Conservation (phyloP, 2,329 filamentous ascomycete species). For the Scleromitrula shiraiana region DNA sequence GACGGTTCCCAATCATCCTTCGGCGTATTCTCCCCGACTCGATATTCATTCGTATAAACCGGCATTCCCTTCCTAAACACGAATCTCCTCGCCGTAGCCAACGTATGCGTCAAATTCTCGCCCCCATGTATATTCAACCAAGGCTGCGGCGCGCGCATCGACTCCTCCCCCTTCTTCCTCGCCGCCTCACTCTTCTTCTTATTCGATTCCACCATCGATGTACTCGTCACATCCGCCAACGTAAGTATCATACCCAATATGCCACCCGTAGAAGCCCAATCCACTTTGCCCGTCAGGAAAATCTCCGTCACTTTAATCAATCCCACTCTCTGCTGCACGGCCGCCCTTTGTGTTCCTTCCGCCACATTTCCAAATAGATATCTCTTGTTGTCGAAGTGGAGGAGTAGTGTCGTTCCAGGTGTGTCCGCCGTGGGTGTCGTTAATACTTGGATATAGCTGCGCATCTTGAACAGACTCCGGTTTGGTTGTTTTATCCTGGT, state of each 20-base stretch:
- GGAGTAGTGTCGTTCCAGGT: slow-evolving; percentile 64
- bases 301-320: slow-evolving; percentile 63
- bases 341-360: slow-evolving; percentile 81
- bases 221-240: slow-evolving; percentile 58
- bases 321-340: slow-evolving; percentile 46
- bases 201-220: slow-evolving; percentile 34
- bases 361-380: slow-evolving; percentile 79
- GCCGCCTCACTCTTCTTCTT: slow-evolving; percentile 19
- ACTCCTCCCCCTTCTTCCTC: slow-evolving; percentile 14
- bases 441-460: slow-evolving; percentile 64
- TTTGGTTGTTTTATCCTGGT: not conserved
- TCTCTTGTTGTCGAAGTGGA: slow-evolving; percentile 73
- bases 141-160: slow-evolving; percentile 25
- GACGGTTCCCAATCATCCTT: slow-evolving; percentile 45
- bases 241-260: slow-evolving; percentile 80
- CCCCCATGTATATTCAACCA: slow-evolving; percentile 66
- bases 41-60: slow-evolving; percentile 61
- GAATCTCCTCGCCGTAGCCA: slow-evolving; percentile 79
- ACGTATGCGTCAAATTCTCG: slow-evolving; percentile 67
- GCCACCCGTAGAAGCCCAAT: slow-evolving; percentile 73
- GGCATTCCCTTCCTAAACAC: slow-evolving; percentile 79
- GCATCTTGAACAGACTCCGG: slow-evolving; percentile 46
- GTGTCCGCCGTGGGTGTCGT: slow-evolving; percentile 85
- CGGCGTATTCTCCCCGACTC: slow-evolving; percentile 5
- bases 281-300: slow-evolving; percentile 71